Base-by-base conservation (phyloP, 352 stramenopile species). In the Blastocystis sp. region DNA sequence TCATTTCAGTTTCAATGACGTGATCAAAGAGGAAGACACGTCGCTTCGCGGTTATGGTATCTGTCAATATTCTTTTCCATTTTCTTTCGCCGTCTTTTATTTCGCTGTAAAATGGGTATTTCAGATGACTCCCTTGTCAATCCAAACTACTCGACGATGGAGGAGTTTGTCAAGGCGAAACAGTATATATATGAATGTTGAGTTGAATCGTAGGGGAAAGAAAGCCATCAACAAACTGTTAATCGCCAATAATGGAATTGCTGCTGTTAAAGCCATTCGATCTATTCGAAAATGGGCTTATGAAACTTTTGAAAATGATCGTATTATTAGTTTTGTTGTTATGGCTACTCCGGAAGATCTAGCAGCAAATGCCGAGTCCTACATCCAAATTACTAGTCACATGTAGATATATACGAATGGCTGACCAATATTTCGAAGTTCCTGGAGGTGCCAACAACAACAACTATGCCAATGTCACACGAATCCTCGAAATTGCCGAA, bases 181-280 rank as follows among this genome's bases (percentile, higher is more conserved):
- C 49, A 83, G 71, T 83, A 43, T 29, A 66, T 11, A 6, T 9
- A 32, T 29, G 2, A 21, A 51, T n/a, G 4, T 32, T 12, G 4
- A 49, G 35, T 29, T 63, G 29, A 63, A 43, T 21, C 12, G 9
- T 74, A 77, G 77, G 27, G 95, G 95, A 81, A 90, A 89, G 75
- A 93, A 93, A 65, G 90, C 95, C 37, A 97, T 99, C 90, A 93
- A 92, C 88, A 97, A 96, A 88, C 92, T 99, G 54, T 91, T 99
- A 19, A 98, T 99, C 90, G 96, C 97, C 49, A 99, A 99, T 92
- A 99, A 99, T 91, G 97, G 97, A 75, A 98, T 99, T 85, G 97
- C 94, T 57, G 97, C 96, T 14, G 95, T 98, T 67, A 99, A 99
- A 90, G 94, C 93, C 24, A 99, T 99, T 92, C 93, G 96, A 59